These are phyloP conservation scores for Lithohypha guttulata DNA, from an alignment of 2,329 filamentous ascomycete species.

Conservation along the genomic window DNA sequence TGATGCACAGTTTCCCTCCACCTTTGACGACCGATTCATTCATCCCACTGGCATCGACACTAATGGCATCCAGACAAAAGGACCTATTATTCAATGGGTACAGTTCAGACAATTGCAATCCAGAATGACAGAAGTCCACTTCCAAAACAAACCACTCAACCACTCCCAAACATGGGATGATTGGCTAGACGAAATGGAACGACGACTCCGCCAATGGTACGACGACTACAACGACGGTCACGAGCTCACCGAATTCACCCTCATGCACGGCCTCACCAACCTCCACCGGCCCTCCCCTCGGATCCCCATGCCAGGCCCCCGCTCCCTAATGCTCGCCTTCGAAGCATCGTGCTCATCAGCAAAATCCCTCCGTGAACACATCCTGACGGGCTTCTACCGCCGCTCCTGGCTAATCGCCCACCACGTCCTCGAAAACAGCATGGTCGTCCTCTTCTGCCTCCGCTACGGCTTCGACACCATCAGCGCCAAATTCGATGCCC, in stretches of 20 bases:
- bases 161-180: constrained; percentile 22
- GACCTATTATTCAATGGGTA: constrained; percentile 20
- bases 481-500: constrained; percentile 20
- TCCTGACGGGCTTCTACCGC: constrained; percentile 22
- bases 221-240: constrained; percentile 22
- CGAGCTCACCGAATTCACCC: constrained; percentile 21
- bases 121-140: constrained; percentile 24
- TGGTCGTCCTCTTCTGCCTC: constrained; percentile 26
- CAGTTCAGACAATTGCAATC: constrained; percentile 22
- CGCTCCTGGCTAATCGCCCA: constrained; percentile 23
- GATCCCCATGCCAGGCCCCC: constrained; percentile 18
- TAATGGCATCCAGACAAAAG: constrained; percentile 21
- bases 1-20: constrained; percentile 20
- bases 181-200: constrained; percentile 23
- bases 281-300: constrained; percentile 23
- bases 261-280: constrained; percentile 21
- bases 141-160: constrained; percentile 22
- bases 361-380: constrained; percentile 21
- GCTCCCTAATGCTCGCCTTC: constrained; percentile 23
- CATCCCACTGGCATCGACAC: constrained; percentile 20
- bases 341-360: constrained; percentile 22
- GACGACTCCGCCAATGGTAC: constrained; percentile 20
- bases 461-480: constrained; percentile 26
- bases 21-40: constrained; percentile 21
- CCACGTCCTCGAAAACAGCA: constrained; percentile 22